These are phyloP conservation scores for Trichoderma brevicompactum DNA, from an alignment of 2,329 filamentous ascomycete genomes.

Conservation along the genomic window DNA sequence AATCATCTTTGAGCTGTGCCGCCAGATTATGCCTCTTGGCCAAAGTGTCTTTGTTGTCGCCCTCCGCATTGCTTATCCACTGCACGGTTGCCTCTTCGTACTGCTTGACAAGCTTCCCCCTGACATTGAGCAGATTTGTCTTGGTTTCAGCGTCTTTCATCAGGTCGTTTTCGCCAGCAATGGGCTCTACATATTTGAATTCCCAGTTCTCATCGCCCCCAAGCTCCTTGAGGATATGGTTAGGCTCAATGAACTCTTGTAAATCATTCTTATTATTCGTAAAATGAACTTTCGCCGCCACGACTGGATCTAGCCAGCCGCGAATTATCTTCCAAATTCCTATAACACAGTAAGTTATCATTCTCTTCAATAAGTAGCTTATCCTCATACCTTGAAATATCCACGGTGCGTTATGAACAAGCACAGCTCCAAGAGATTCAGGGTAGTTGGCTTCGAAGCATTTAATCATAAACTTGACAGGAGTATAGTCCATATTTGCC, in stretches of 20 bases:
- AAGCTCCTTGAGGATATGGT: slow-evolving; percentile 78
- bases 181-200: slow-evolving; percentile 81
- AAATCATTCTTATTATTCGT: slow-evolving; percentile 82
- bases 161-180: slow-evolving; percentile 72
- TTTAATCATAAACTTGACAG: slow-evolving; percentile 99
- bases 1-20: slow-evolving; percentile 68
- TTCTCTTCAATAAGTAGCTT: not conserved
- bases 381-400: slow-evolving; percentile 78
- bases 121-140: slow-evolving; percentile 65
- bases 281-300: slow-evolving; percentile 92
- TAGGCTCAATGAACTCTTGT: slow-evolving; percentile 71
- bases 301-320: slow-evolving; percentile 96
- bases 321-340: slow-evolving; percentile 96
- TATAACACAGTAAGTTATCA: slow-evolving; percentile 39
- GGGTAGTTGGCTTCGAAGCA: slow-evolving; percentile 99
- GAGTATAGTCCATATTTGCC: slow-evolving; percentile 97
- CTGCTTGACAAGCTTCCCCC: slow-evolving; percentile 68
- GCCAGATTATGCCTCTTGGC: slow-evolving; percentile 65
- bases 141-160: slow-evolving; percentile 70
- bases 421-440: slow-evolving; percentile 83
- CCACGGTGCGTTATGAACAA: slow-evolving; percentile 97
- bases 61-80: slow-evolving; percentile 66
- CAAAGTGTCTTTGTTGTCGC: slow-evolving; percentile 55
- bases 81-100: slow-evolving; percentile 75
- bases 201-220: slow-evolving; percentile 85